These are phyloP conservation scores for Clonostachys sp. DNA, from an alignment of 2,329 filamentous ascomycete genomes.

Conservation along the genomic window DNA sequence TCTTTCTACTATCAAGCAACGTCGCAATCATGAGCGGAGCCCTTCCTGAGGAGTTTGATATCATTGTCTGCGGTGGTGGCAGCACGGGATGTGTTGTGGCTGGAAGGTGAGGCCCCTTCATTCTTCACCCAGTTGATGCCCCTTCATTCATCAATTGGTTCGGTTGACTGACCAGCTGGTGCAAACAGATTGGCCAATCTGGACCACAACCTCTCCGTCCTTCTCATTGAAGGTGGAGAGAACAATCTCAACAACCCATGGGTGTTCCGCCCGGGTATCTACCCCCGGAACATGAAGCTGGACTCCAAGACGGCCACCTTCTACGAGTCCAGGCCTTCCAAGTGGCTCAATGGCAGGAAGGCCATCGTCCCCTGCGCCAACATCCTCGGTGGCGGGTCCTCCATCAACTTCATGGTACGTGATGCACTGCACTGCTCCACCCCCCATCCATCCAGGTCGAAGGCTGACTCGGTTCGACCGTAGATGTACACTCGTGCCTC, in stretches of 20 bases:
- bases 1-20: neutral
- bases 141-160: conserved; percentile 9
- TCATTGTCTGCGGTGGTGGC: conserved; percentile 74
- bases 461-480: neutral
- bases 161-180: conserved; percentile 21
- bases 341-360: conserved; percentile 65
- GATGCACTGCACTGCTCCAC: conserved; percentile 20
- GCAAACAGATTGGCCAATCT: conserved; percentile 62
- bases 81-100: conserved; percentile 59
- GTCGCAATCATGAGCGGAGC: conserved; percentile 2
- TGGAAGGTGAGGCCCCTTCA: conserved; percentile 36
- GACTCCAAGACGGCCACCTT: conserved; percentile 80
- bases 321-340: conserved; percentile 72
- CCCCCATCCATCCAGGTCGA: neutral
- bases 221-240: conserved; percentile 68
- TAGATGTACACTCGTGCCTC: conserved; percentile 70
- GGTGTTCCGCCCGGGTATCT: conserved; percentile 73
- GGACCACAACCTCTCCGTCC: conserved; percentile 67
- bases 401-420: conserved; percentile 68
- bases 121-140: conserved; percentile 25
- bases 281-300: conserved; percentile 72
- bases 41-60: conserved; percentile 74
- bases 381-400: conserved; percentile 66
- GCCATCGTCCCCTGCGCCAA: conserved; percentile 74
- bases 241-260: conserved; percentile 74